Conservation (phyloP, 306 rosid genomes). For the Dalbergia oliveri region DNA sequence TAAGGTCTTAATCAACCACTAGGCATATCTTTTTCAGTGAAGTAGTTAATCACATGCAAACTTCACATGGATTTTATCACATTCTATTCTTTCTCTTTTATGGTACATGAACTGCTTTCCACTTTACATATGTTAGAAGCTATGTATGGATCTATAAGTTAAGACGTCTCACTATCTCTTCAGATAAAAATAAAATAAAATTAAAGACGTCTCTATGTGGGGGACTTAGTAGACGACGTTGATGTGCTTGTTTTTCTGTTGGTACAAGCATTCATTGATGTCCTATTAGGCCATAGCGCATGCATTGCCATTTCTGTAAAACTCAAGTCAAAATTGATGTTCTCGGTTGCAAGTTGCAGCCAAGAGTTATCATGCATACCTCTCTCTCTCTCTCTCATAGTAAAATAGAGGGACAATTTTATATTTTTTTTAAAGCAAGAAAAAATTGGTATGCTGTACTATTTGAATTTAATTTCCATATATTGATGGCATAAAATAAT, state of each 20-base stretch:
- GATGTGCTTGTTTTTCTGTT: neutral
- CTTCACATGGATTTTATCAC: slow-evolving; percentile 6
- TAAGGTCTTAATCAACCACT: slow-evolving; percentile 7
- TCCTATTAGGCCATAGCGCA: slow-evolving; percentile 39
- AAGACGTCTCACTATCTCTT: neutral
- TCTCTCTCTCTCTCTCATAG: neutral
- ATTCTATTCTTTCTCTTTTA: neutral
- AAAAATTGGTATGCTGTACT: too few relatives aligned
- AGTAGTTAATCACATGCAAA: neutral
- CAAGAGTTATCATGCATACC: slow-evolving; percentile 24
- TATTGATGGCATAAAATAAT: too few relatives aligned
- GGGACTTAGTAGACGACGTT: neutral
- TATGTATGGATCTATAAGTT: slow-evolving; percentile 29
- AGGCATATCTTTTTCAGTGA: neutral
- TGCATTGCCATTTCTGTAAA: slow-evolving; percentile 22
- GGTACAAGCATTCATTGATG: slow-evolving; percentile 20
- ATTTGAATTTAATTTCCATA: too few relatives aligned
- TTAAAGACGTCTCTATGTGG: neutral
- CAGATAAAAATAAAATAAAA: neutral
- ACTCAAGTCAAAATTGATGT: slow-evolving; percentile 48
- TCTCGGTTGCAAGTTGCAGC: slow-evolving; percentile 16
- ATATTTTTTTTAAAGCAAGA: too few relatives aligned
- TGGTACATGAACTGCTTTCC: neutral
- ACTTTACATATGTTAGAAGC: neutral
- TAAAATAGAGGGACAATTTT: too few relatives aligned